phyloP scores from a whole-genome alignment of 768 basidiomycete species.

The Lactarius indigo region DNA sequence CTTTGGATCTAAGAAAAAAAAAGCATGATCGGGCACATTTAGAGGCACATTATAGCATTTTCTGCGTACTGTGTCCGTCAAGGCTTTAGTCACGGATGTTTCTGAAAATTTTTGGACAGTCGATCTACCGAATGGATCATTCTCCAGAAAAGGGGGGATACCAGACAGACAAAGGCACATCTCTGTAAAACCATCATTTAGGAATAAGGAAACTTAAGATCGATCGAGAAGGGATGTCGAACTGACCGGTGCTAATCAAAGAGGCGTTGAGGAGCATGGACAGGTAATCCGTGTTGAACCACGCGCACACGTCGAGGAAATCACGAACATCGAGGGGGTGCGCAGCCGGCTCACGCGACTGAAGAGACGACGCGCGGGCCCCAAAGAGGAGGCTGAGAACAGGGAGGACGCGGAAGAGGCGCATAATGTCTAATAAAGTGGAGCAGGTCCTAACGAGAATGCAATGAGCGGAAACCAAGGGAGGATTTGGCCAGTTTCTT shows the following conservation, averaged over 20 bases:
- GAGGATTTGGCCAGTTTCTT: neutral
- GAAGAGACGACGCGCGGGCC: slow-evolving; percentile 13
- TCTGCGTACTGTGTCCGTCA: slow-evolving; percentile 38
- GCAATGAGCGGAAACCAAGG: neutral
- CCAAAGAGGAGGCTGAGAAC: slow-evolving; percentile 8
- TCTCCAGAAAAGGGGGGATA: slow-evolving; percentile 35
- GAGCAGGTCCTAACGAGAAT: neutral
- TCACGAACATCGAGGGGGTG: slow-evolving; percentile 14
- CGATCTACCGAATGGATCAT: slow-evolving; percentile 32
- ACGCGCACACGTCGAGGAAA: slow-evolving; percentile 41
- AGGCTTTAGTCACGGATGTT: slow-evolving; percentile 30
- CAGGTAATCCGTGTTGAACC: slow-evolving; percentile 34
- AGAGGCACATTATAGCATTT: neutral
- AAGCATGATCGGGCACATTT: neutral
- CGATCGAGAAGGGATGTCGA: slow-evolving; percentile 3
- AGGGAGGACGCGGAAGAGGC: slow-evolving; percentile 11
- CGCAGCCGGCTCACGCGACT: neutral
- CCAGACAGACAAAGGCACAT: slow-evolving; percentile 44
- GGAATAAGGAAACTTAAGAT: neutral
- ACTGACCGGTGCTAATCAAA: no score
- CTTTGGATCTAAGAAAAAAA: slow-evolving; percentile 29
- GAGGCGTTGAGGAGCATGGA: no score
- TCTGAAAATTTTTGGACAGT: slow-evolving; percentile 35
- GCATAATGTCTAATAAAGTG: slow-evolving; percentile 3
- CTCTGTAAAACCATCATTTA: slow-evolving; percentile 30